These are phyloP conservation scores for Arthonia radiata DNA, from an alignment of 495 filamentous ascomycete species.

Conservation along the genomic window DNA sequence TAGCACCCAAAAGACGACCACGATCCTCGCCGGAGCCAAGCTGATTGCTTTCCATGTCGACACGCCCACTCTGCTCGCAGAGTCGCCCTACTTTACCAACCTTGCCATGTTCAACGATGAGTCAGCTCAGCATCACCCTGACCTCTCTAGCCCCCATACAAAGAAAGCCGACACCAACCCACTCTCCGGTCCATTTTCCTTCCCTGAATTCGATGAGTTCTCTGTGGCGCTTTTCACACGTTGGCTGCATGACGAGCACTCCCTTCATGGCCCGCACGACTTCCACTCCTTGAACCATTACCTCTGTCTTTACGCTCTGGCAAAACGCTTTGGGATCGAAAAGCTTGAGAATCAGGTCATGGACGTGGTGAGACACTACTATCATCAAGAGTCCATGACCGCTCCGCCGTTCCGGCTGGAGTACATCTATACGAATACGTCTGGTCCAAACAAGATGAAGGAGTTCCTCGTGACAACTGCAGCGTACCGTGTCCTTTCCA, in stretches of 20 bases:
- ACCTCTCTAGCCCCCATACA: too few species aligned
- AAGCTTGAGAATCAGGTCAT: constrained; percentile 9
- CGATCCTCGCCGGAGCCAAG: too few species aligned
- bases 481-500: constrained; percentile 7
- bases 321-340: constrained; percentile 4
- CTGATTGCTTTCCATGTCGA: constrained; percentile 6
- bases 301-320: constrained; percentile 10
- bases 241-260: constrained; percentile 5
- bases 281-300: constrained; percentile 10
- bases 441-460: constrained; percentile 5
- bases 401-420: constrained; percentile 10
- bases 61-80: constrained; percentile 3
- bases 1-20: too few species aligned
- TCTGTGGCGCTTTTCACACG: constrained; percentile 7
- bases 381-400: constrained; percentile 8
- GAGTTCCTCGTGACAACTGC: constrained; percentile 9
- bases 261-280: constrained; percentile 8
- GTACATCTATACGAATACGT: constrained; percentile 9
- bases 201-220: constrained; percentile 9
- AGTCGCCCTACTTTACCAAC: constrained; percentile 8
- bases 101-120: constrained; percentile 1
- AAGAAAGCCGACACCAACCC: too few species aligned
- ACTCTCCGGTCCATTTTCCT: constrained; percentile 4
- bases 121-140: neutral
- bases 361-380: constrained; percentile 10